Conservation (phyloP, 2,329 filamentous ascomycete species). For the Dendrostoma leiphaemia region DNA sequence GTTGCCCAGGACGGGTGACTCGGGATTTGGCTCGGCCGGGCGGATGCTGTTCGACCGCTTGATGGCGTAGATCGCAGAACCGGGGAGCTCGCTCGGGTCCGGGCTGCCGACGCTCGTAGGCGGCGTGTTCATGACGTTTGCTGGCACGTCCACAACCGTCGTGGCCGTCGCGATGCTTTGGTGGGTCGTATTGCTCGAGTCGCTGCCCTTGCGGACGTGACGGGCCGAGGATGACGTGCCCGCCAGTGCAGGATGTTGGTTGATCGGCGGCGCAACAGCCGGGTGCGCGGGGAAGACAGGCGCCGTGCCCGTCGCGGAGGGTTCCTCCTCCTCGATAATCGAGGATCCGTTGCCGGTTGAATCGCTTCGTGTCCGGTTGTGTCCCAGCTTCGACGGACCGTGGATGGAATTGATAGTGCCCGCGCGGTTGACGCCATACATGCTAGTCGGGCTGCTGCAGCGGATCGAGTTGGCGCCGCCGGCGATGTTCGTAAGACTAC, state of each 20-base stretch:
- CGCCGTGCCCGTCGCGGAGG: conserved; percentile 4
- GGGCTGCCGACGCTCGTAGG: conserved; percentile 12
- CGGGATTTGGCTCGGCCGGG: not conserved
- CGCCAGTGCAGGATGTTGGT: not conserved
- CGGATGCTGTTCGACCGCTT: conserved; percentile 12
- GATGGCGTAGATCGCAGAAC: conserved; percentile 4
- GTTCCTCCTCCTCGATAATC: not conserved
- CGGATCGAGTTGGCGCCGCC: not conserved
- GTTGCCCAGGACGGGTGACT: conserved; percentile 15
- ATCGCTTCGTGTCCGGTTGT: conserved; percentile 13
- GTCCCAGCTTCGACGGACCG: conserved; percentile 14
- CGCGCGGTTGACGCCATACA: conserved; percentile 5
- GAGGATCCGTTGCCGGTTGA: conserved; percentile 14
- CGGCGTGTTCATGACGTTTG: conserved; percentile 7
- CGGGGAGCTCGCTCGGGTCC: conserved; percentile 12
- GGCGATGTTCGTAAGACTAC: conserved; percentile 9
- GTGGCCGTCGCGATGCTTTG: conserved; percentile 3
- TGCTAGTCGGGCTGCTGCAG: not conserved
- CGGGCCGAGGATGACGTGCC: not conserved
- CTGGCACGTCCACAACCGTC: not conserved
- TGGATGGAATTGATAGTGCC: conserved; percentile 10
- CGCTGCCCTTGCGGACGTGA: conserved; percentile 12
- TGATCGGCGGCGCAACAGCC: conserved; percentile 13
- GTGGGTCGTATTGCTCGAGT: conserved; percentile 11
- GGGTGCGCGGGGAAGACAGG: conserved; percentile 15